Evolutionary conservation across 192 early-diverging fungal genomes (phyloP), one percentile per base, ranked within the genome.

Genomic region (Coemansia sp.): DNA sequence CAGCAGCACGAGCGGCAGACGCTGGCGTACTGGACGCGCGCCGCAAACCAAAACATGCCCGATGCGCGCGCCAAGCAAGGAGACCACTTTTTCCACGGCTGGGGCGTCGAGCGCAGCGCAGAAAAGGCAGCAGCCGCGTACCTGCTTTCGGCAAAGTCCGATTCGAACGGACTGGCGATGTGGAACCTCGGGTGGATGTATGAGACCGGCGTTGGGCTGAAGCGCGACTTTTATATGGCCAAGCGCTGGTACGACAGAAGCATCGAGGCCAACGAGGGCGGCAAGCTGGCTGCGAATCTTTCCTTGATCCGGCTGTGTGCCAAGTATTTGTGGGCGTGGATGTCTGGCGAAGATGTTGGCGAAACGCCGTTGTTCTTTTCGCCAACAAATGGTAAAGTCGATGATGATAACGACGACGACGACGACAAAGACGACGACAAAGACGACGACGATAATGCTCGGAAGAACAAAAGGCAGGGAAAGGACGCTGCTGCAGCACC

Each of bases 181-280:
- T 99, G 90, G 90, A 97, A 94, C 66, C 80, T 99, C 1, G 97
- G 93, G 4, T 97, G 90, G 88, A 96, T 99, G 93, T 84, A 96
- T 73, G 95, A 99, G 71, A 87, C 90, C 63, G 97, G 97, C 35
- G 63, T 97, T 30, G 97, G 97, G 6, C 90, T 96, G 4, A 56
- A 85, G n/a, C 87, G 87, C 84, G 95, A 99, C 75, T 95, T 87
- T 62, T 89, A 94, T 70, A 72, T 97, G 63, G 95, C 97, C 16
- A 97, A 97, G 76, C 86, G 95, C 40, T 91, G 86, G 74, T 99
- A 97, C 71, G 97, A 99, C 77, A 71, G 70, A 51, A 84, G 90
- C n/a, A 71, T 96, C 7, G 75, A 81, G 7, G 88, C 86, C 31
- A 95, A 96, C 69, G 87, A 85, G n/a, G 85, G 86, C 23, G 92